phyloP scores from a whole-genome alignment of 140 eudicot genomes.

The Erigeron philadelphicus region DNA sequence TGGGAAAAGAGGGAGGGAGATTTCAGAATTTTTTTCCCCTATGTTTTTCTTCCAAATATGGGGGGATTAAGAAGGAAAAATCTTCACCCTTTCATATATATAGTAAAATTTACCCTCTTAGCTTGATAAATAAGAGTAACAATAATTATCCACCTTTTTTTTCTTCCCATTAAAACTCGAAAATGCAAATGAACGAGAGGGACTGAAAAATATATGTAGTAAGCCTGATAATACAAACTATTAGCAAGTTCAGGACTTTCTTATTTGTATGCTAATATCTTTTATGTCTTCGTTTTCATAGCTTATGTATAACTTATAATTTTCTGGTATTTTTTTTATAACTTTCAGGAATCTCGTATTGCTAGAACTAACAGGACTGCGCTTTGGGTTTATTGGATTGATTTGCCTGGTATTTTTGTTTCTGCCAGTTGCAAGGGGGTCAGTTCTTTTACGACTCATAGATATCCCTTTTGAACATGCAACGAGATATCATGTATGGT shows the following conservation, averaged over 20 bases:
- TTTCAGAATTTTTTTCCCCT: no score
- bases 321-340: background rate
- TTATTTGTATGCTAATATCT: background rate
- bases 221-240: background rate
- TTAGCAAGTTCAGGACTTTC: background rate
- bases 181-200: background rate
- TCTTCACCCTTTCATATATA: no score
- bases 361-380: constrained; percentile 62
- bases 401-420: constrained; percentile 76
- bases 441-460: constrained; percentile 67
- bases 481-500: constrained; percentile 88
- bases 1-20: no score
- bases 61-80: no score
- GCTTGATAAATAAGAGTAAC: no score
- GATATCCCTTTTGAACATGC: constrained; percentile 94
- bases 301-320: background rate
- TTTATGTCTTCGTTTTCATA: background rate
- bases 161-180: no score
- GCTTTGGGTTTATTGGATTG: constrained; percentile 66
- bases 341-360: constrained; percentile 41
- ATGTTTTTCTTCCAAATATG: no score
- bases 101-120: no score
- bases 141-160: no score
- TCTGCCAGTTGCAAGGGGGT: constrained; percentile 81
- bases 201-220: background rate